phyloP scores from a whole-genome alignment of 2,329 filamentous ascomycete species.

The Drechslerella coelobrocha region DNA sequence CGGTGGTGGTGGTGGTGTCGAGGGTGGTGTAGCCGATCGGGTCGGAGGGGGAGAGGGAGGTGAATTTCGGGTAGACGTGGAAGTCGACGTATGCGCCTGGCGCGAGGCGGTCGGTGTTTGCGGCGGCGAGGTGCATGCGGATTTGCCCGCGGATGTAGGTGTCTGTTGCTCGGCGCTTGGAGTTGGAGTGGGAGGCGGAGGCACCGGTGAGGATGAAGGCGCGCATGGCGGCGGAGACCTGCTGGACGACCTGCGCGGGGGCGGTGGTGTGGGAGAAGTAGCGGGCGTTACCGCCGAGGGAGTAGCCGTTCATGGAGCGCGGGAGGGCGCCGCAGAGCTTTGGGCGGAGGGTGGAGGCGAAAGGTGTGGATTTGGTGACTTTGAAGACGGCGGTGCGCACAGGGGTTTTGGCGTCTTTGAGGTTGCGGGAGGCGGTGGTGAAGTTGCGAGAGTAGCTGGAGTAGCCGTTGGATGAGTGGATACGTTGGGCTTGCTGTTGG shows the following conservation, averaged over 20 bases:
- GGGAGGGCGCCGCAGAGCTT: slow-evolving; percentile 87
- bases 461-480: slow-evolving; percentile 66
- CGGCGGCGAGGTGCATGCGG: slow-evolving; percentile 62
- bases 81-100: slow-evolving; percentile 90
- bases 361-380: slow-evolving; percentile 78
- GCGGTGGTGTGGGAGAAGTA: slow-evolving; percentile 86
- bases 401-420: slow-evolving; percentile 61
- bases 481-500: slow-evolving; percentile 70
- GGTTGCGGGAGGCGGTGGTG: slow-evolving; percentile 55
- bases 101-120: slow-evolving; percentile 56
- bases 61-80: slow-evolving; percentile 84
- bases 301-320: slow-evolving; percentile 88
- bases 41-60: slow-evolving; percentile 77
- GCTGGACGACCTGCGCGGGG: slow-evolving; percentile 84
- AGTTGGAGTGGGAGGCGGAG: slow-evolving; percentile 78
- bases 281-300: slow-evolving; percentile 71
- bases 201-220: slow-evolving; percentile 92
- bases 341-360: slow-evolving; percentile 85
- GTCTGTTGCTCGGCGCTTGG: slow-evolving; percentile 76
- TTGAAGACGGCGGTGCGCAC: slow-evolving; percentile 67
- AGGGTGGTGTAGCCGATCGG: slow-evolving; percentile 66
- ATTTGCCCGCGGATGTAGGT: slow-evolving; percentile 71
- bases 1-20: slow-evolving; percentile 67
- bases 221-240: slow-evolving; percentile 86
- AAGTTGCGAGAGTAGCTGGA: slow-evolving; percentile 61